Evolutionary conservation across 108 stramenopile genomes (phyloP), one percentile per base, ranked within the genome.

Genomic region (Cyclostephanos tholiformis): DNA sequence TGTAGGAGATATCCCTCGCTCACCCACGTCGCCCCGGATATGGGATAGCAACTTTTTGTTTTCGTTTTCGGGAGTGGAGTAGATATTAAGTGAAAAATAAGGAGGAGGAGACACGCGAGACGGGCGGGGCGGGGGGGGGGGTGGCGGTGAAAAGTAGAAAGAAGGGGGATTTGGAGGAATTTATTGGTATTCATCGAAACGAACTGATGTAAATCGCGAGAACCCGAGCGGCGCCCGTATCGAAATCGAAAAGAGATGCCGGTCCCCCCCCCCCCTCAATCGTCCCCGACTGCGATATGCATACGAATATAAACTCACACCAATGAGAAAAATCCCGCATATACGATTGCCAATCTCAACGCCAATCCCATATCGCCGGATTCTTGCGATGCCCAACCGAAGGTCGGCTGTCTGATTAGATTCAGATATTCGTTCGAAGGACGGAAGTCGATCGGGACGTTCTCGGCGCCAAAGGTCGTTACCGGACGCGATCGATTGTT

Each of bases 351-450:
- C 3, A 91, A 68, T 23, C 90, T 79, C 6, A 82, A 23, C 20
- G 74, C 65, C 56, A 85, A 63, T 29, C 75, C 73, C 2, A 16
- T 7, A 73, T 75, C 66, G 16, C 81, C 79, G 70, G 57, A 71
- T 48, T 93, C 90, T 44, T 87, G 79, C 13, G 79, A 76, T 23
- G 87, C 88, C 93, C 93, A 94, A 10, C 81, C 90, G 65, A 91
- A 94, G 29, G 90, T 65, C 2, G 93, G 93, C 48, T 85, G 82
- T 20, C 75, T 69, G 10, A 80, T 79, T 48, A 94, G 67, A 66
- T 94, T 86, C 55, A 91, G 69, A 48, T 91, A 94, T 72, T 94
- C 93, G 67, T 94, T 94, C 25, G 91, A 86, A 7, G 93, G 93
- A 26, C 93, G 82, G 69, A 89, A 88, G 6, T 80, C 86, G 32